Percentiles rank a stretch among this genome's conserved stretches.
phyloP scores from a whole-genome alignment of 305 asterid genomes.

The Petunia hybrid region DNA sequence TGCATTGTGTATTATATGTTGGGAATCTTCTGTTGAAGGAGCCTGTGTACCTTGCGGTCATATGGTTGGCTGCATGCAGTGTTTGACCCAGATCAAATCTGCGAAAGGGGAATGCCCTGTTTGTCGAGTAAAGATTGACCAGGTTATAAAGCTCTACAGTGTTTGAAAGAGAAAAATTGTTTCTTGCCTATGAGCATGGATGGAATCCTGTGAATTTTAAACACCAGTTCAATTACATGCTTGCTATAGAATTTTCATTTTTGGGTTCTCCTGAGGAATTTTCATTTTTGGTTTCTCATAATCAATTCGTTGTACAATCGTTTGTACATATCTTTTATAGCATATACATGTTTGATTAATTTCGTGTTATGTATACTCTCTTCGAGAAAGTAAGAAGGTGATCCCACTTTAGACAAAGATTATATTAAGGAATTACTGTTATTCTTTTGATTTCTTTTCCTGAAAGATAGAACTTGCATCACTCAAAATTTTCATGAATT shows the following conservation, averaged over 20 bases:
- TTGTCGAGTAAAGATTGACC: slow-evolving; percentile 40
- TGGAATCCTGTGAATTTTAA: neutral
- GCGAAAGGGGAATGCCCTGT: slow-evolving; percentile 38
- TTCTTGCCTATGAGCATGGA: neutral
- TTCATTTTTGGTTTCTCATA: neutral
- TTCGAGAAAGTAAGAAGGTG: no score
- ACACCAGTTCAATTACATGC: neutral
- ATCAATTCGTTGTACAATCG: no score
- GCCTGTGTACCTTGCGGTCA: slow-evolving; percentile 45
- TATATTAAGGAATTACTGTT: neutral
- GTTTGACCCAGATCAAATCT: slow-evolving; percentile 38
- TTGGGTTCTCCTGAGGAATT: neutral
- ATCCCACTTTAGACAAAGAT: no score
- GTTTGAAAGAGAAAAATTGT: slow-evolving; percentile 33
- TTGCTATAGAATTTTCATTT: neutral
- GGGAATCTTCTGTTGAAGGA: slow-evolving; percentile 42
- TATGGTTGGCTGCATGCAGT: slow-evolving; percentile 43
- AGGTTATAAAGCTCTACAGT: slow-evolving; percentile 34
- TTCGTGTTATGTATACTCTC: no score
- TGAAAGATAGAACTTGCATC: neutral
- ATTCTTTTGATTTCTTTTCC: neutral
- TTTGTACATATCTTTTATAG: neutral
- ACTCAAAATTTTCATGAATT: neutral
- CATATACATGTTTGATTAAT: neutral
- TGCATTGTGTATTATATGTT: slow-evolving; percentile 36